phyloP scores from a whole-genome alignment of 2,329 filamentous ascomycete genomes.

The Penicillium psychrosexuale region DNA sequence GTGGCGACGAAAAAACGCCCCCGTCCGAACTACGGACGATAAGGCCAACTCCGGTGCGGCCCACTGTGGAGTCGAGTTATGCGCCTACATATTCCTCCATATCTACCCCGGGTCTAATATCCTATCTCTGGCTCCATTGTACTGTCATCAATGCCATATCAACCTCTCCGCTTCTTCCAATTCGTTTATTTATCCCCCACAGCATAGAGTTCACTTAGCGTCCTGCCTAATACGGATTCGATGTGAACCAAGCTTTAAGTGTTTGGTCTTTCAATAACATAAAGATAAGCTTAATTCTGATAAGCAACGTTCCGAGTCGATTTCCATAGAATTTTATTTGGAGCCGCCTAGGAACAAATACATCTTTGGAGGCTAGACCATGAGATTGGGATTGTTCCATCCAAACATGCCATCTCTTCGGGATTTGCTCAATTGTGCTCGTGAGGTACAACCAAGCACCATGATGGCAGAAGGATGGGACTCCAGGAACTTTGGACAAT shows the following conservation, averaged over 20 bases:
- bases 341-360: too few relatives aligned
- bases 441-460: neutral
- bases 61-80: neutral
- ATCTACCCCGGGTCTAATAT: neutral
- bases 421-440: too few relatives aligned
- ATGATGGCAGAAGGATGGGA: neutral
- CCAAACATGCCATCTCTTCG: neutral
- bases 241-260: neutral
- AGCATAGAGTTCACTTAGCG: neutral
- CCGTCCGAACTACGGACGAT: neutral
- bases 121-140: neutral
- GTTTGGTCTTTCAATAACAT: neutral
- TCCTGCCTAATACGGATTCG: neutral
- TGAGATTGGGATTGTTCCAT: neutral
- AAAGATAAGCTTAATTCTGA: constrained; percentile 5
- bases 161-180: neutral
- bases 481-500: neutral
- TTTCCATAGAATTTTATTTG: neutral
- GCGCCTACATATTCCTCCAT: neutral
- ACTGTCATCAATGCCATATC: neutral
- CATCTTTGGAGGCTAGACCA: neutral
- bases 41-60: neutral
- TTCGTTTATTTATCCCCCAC: neutral
- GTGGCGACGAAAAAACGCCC: constrained; percentile 3
- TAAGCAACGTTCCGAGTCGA: neutral